Conservation (phyloP, 2,329 filamentous ascomycete species). For the Grosmannia penicillata region DNA sequence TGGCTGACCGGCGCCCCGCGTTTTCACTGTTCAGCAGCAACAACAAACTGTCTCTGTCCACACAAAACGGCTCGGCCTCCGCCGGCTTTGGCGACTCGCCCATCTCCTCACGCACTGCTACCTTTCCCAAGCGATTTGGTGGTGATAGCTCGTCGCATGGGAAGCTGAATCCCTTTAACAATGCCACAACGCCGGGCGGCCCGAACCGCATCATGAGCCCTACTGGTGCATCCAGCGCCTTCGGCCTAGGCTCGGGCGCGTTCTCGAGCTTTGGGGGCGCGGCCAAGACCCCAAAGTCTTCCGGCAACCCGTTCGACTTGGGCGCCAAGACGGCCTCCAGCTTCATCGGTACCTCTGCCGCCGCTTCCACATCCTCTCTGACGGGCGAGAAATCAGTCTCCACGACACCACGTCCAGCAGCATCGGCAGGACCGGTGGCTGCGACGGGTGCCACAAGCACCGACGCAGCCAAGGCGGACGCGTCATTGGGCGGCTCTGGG, state of each 20-base stretch:
- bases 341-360: slow-evolving; percentile 12
- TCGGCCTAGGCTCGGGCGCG: slow-evolving; percentile 84
- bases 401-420: slow-evolving; percentile 25
- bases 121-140: slow-evolving; percentile 60
- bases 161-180: slow-evolving; percentile 65
- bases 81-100: slow-evolving; percentile 14
- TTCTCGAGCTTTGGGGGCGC: slow-evolving; percentile 89
- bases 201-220: slow-evolving; percentile 64
- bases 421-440: slow-evolving; percentile 12
- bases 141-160: slow-evolving; percentile 59
- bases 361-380: slow-evolving; percentile 15
- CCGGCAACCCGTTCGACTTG: slow-evolving; percentile 63
- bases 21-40: slow-evolving; percentile 32
- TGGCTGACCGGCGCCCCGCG: slow-evolving; percentile 3
- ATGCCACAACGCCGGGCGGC: slow-evolving; percentile 54
- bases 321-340: slow-evolving; percentile 34
- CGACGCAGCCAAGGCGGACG: slow-evolving; percentile 11
- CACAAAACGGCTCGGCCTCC: slow-evolving; percentile 18
- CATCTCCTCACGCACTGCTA: slow-evolving; percentile 39
- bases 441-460: slow-evolving; percentile 9
- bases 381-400: slow-evolving; percentile 48
- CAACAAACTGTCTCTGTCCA: slow-evolving; percentile 84
- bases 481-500: slow-evolving; percentile 12
- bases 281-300: slow-evolving; percentile 75
- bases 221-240: slow-evolving; percentile 67